Base-by-base conservation (phyloP, 768 basidiomycete genomes). In the Lactifluus volemus region DNA sequence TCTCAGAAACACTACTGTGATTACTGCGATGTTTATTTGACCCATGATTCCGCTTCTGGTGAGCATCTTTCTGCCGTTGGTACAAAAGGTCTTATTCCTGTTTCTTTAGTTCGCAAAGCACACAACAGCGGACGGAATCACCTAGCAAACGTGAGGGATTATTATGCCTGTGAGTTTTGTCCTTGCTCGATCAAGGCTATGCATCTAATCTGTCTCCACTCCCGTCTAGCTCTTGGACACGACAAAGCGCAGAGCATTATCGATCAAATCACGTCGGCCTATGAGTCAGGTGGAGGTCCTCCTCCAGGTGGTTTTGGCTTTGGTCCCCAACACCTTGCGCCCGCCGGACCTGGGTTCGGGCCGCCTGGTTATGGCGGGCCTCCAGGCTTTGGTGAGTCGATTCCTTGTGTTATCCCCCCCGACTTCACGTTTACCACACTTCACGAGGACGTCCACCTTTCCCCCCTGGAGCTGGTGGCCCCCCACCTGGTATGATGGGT, bases 51-150 rank as follows among this genome's bases (percentile, higher is more conserved):
- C 5, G 84, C 92, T 53, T 95, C 93, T 61, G 93, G 92, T 88
- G 63, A 55, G 79, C 71, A 59, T 63, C 4, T 36, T 25, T 19
- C 14, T 15, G 15, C 6, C 39, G n/a, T 42, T 9, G 32, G 1
- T n/a, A 25, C 29, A 15, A 21, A 17, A 17, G 17, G 9, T 34
- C 36, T 61, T 21, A 57, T 38, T 49, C 21, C 30, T 50, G 61
- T 49, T 29, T 50, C 61, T 49, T 63, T 61, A 96, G 95, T 97
- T 39, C 89, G 97, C 64, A 97, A 98, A 75, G 97, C 97, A 55
- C 97, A 99, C 73, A 98, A 99, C 75, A 92, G 88, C 60, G 97
- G 97, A 66, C 82, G 96, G 60, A 99, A 99, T 75, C 97, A 99
- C 71, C 81, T 98, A 42, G 81, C 92, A 42, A 99, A 99, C 72